Evolutionary conservation across 2,329 filamentous ascomycete genomes (phyloP).

Genomic region (Coleophoma cylindrospora): DNA sequence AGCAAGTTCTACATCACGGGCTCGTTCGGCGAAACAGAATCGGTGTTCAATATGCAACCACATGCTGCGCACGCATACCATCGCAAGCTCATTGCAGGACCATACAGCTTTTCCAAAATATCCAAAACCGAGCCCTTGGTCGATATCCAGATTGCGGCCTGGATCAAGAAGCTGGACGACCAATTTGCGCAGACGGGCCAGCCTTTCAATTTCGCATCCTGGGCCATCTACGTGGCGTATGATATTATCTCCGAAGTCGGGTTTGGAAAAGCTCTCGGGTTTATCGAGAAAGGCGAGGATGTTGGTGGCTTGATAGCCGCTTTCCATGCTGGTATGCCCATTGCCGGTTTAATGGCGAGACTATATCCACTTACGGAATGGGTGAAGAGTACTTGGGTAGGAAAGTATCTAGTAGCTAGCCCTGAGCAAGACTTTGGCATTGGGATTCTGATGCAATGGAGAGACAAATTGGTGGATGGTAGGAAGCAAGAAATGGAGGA

Average conservation of each 20-base stretch:
- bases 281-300: slow-evolving; percentile 45
- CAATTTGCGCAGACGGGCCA: slow-evolving; percentile 39
- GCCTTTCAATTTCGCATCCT: slow-evolving; percentile 48
- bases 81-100: slow-evolving; percentile 47
- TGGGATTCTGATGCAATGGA: slow-evolving; percentile 51
- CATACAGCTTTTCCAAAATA: slow-evolving; percentile 51
- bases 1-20: slow-evolving; percentile 54
- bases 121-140: slow-evolving; percentile 54
- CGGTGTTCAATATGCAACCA: slow-evolving; percentile 53
- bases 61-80: slow-evolving; percentile 43
- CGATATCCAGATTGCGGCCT: slow-evolving; percentile 43
- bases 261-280: slow-evolving; percentile 51
- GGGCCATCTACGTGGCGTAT: slow-evolving; percentile 52
- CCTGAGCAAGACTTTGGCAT: slow-evolving; percentile 49
- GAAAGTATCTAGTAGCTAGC: slow-evolving; percentile 46
- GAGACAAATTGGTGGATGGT: slow-evolving; percentile 45
- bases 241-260: slow-evolving; percentile 52
- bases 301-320: slow-evolving; percentile 48
- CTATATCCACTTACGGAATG: slow-evolving; percentile 49
- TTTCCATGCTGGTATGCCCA: slow-evolving; percentile 45
- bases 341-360: slow-evolving; percentile 46
- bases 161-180: slow-evolving; percentile 41
- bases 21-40: slow-evolving; percentile 49
- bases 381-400: slow-evolving; percentile 46
- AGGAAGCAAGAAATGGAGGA: slow-evolving; percentile 40